These are phyloP conservation scores for Oleoguttula mirabilis DNA, from an alignment of 495 filamentous ascomycete species.

Conservation along the genomic window DNA sequence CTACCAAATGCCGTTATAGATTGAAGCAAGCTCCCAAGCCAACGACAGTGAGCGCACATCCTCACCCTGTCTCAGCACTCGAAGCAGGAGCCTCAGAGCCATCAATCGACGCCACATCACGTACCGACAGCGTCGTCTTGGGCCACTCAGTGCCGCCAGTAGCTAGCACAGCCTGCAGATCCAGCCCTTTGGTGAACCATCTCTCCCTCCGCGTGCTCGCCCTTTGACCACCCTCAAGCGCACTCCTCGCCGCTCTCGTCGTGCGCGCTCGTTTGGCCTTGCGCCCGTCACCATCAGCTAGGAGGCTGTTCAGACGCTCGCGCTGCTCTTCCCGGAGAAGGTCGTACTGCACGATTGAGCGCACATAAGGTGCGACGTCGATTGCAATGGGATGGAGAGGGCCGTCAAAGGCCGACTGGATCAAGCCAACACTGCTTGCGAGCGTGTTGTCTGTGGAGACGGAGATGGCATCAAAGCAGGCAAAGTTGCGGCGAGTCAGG, in stretches of 20 bases:
- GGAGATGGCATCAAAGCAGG: conserved; percentile 47
- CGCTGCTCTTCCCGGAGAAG: conserved; percentile 55
- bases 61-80: conserved; percentile 2
- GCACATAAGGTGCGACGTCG: conserved; percentile 76
- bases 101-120: neutral
- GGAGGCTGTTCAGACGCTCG: conserved; percentile 45
- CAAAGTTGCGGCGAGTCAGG: conserved; percentile 32
- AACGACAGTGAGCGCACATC: neutral
- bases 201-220: conserved; percentile 58
- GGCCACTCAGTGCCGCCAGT: conserved; percentile 58
- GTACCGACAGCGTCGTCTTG: neutral
- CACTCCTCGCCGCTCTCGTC: conserved; percentile 69
- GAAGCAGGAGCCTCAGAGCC: neutral
- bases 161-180: conserved; percentile 48
- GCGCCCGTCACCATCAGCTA: conserved; percentile 40
- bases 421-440: conserved; percentile 28
- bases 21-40: no score
- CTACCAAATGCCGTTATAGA: no score
- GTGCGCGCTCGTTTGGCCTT: conserved; percentile 54
- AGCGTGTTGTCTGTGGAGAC: conserved; percentile 31
- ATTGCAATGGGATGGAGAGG: conserved; percentile 47
- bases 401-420: conserved; percentile 59
- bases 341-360: conserved; percentile 68
- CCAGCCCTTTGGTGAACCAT: conserved; percentile 62
- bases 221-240: conserved; percentile 68